Base-by-base conservation (phyloP, 345 rosid genomes). In the Gossypium sturtianum region DNA sequence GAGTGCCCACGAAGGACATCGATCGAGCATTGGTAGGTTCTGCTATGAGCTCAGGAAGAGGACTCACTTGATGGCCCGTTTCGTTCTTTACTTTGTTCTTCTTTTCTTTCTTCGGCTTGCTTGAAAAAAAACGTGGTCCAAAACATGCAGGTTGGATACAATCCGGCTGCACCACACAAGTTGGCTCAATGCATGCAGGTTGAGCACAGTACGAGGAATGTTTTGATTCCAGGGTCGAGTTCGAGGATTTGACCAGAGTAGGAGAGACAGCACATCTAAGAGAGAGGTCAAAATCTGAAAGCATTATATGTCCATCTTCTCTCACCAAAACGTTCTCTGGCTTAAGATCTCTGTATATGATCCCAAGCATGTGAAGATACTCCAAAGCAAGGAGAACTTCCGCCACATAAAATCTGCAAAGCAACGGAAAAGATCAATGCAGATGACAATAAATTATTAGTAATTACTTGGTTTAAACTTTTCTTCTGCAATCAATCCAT, bases 351-450 rank as follows among this genome's bases (percentile, higher is more conserved):
- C 97, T 82, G 82, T 91, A 91, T 47, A 93, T 87, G 76, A 93
- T 88, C 73, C 98, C 98, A 52, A 93, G 93, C 97, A 91, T 89
- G 80, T 93, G 98, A 75, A 93, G 81, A 77, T 93, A 93, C 83
- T 93, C 98, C 85, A 93, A 56, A 51, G 98, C 89, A 12, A 93
- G 89, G 75, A 93, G 92, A 59, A 91, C 93, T 84, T 93, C 98
- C 3, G 98, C 97, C 22, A 87, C 93, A 17, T 93, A 93, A 72
- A 93, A 93, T 74, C 98, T 93, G 87, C 58, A 19, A 52, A 9
- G 10, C 56, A 48, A 73, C 20, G 15, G 17, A 5, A 61, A 47
- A 27, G 23, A 49, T 69, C 72, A 68, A 68, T 3, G 72, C 58
- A 15, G 20, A 68, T 16, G 12, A 15, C 58, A 68, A 25, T 68